Base-by-base conservation (phyloP, 2,329 filamentous ascomycete genomes). In the Alternaria brassicicola region DNA sequence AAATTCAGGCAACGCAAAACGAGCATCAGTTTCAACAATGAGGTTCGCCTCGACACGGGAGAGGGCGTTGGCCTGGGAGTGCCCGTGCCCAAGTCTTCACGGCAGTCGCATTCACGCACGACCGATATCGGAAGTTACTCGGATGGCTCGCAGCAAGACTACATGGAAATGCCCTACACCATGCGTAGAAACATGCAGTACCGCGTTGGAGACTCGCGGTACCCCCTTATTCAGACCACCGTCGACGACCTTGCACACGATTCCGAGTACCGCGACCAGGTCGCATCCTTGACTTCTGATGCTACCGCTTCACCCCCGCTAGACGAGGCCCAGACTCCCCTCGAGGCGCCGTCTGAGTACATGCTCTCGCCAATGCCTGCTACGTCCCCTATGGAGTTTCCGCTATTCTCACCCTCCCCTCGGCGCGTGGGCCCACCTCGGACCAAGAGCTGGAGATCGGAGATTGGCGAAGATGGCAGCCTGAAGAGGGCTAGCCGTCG, bases 241-340 rank as follows among this genome's bases (percentile, higher is more conserved):
- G 73, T 75, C 12, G 73, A 77, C 50, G 67, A 70, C 33, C 65
- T 76, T 19, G 68, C 66, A 4, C 63, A 62, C 17, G 64, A 70
- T 42, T 55, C 62, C 10, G 68, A 71, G 48, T 73, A 69, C 59
- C 65, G 59, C 39, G 76, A 78, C 43, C 73, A 76, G 42, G 74
- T 79, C 15, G 77, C 78, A 12, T 79, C 78, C 4, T 60, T 80
- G 43, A 80, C 78, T 2, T 80, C 78, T n/a, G 78, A 74, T 39
- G 68, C 76, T n/a, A 78, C 78, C 6, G 74, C 71, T 23, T 80
- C 78, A 8, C 73, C 76, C 7, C 63, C 67, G 9, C 55, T 74
- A 4, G 77, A 79, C 31, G 78, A 79, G 57, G 70, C 74, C 23
- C 71, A 67, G 13, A 80, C 78, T 2, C 78, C 77, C 2, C 65